These are phyloP conservation scores for Bjerkandera adusta DNA, from an alignment of 1,284 basidiomycete genomes.

Conservation along the genomic window DNA sequence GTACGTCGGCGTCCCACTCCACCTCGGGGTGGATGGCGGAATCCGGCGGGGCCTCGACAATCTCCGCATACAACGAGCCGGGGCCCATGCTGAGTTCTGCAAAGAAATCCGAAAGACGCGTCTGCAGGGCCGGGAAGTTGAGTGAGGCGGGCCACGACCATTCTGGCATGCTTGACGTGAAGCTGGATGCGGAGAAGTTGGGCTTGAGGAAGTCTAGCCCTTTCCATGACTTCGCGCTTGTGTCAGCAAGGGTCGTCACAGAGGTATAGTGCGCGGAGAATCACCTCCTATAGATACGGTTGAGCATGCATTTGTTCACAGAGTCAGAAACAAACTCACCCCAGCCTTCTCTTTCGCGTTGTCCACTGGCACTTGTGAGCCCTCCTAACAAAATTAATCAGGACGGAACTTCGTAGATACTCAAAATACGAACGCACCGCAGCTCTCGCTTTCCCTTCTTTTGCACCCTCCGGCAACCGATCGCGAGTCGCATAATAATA, in stretches of 20 bases:
- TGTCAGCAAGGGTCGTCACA: background rate
- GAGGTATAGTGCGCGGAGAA: background rate
- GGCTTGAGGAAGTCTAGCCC: constrained; percentile 29
- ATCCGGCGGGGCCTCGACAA: constrained; percentile 31
- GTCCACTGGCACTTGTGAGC: too few relatives aligned
- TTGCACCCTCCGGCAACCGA: too few relatives aligned
- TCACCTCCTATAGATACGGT: background rate
- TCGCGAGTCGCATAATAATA: too few relatives aligned
- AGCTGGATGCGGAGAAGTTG: constrained; percentile 23
- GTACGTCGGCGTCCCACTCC: constrained; percentile 39
- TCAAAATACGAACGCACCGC: too few relatives aligned
- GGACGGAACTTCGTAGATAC: too few relatives aligned
- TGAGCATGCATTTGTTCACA: background rate
- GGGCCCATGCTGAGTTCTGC: constrained; percentile 35
- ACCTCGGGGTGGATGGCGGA: constrained; percentile 34
- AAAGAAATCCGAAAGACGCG: constrained; percentile 29
- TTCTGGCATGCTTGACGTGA: constrained; percentile 25
- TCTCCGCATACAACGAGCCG: constrained; percentile 34
- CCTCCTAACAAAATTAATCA: too few relatives aligned
- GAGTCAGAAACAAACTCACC: background rate
- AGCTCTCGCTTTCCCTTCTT: too few relatives aligned
- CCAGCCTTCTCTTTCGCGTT: background rate
- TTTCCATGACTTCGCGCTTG: constrained; percentile 18
- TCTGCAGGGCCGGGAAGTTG: constrained; percentile 25
- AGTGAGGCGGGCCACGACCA: constrained; percentile 32